Evolutionary conservation across 2,329 filamentous ascomycete genomes (phyloP).

Genomic region (Neocatenulostroma microsporum): DNA sequence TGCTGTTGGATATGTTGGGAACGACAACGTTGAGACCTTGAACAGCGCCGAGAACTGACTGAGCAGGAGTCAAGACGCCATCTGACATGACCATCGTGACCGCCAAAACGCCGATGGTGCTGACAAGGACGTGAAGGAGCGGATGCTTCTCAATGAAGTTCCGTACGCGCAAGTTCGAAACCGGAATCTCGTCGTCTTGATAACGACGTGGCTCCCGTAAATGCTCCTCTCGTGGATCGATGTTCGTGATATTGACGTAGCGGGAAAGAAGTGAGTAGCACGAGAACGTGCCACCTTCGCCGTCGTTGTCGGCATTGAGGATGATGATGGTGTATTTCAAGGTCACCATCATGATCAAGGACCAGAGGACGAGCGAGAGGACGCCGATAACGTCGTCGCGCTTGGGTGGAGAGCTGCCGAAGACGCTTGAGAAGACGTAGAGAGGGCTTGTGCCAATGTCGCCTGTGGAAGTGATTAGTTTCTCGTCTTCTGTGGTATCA

Average conservation of each 20-base stretch:
- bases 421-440: constrained; percentile 64
- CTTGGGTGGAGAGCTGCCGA: constrained; percentile 42
- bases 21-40: constrained; percentile 52
- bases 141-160: constrained; percentile 45
- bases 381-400: constrained; percentile 56
- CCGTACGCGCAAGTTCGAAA: constrained; percentile 47
- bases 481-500: too few relatives aligned
- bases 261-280: constrained; percentile 58
- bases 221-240: constrained; percentile 51
- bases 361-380: constrained; percentile 62
- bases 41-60: constrained; percentile 62
- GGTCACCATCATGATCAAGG: constrained; percentile 60
- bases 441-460: constrained; percentile 62
- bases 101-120: constrained; percentile 52
- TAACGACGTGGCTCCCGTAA: constrained; percentile 54
- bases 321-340: constrained; percentile 62
- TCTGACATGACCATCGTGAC: constrained; percentile 62
- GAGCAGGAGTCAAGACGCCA: constrained; percentile 60
- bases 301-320: constrained; percentile 59
- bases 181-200: constrained; percentile 48
- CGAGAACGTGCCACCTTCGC: constrained; percentile 63
- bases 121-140: constrained; percentile 3
- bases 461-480: too few relatives aligned
- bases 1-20: constrained; percentile 47
- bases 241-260: constrained; percentile 53